Conservation (phyloP, 176 grass and related monocot species). For the Paspalum notatum region DNA sequence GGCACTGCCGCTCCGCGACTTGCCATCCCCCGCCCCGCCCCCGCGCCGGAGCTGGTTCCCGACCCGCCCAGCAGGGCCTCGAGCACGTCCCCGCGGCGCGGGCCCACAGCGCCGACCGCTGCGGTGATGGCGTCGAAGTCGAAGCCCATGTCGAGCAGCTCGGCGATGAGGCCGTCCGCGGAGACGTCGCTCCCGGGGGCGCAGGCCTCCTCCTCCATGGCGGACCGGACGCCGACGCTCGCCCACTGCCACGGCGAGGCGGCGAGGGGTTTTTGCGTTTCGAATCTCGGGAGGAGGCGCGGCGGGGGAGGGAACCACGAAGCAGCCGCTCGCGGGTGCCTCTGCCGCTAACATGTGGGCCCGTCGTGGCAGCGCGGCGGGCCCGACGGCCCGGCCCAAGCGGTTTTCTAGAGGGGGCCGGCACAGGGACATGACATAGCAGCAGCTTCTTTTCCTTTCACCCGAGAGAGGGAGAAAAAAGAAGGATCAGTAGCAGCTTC, state of each 20-base stretch:
- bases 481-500: no score
- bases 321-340: background rate
- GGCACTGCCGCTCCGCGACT: background rate
- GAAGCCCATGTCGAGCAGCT: slow-evolving; percentile 91
- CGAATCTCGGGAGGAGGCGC: slow-evolving; percentile 18
- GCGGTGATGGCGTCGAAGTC: slow-evolving; percentile 62
- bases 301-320: background rate
- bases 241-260: no score
- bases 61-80: slow-evolving; percentile 65
- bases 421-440: background rate
- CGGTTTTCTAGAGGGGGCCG: background rate
- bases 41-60: background rate
- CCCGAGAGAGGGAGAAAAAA: no score
- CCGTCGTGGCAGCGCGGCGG: background rate
- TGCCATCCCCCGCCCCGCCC: background rate
- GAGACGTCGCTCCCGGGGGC: slow-evolving; percentile 31
- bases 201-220: slow-evolving; percentile 42
- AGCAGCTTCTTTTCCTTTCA: background rate
- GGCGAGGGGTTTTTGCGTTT: slow-evolving; percentile 29
- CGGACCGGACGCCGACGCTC: no score
- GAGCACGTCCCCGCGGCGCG: slow-evolving; percentile 56
- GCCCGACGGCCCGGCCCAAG: background rate
- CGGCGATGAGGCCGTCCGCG: slow-evolving; percentile 61
- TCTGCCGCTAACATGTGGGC: background rate
- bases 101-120: slow-evolving; percentile 60